phyloP scores from a whole-genome alignment of 2,329 filamentous ascomycete species.

The Cordyceps sp. region DNA sequence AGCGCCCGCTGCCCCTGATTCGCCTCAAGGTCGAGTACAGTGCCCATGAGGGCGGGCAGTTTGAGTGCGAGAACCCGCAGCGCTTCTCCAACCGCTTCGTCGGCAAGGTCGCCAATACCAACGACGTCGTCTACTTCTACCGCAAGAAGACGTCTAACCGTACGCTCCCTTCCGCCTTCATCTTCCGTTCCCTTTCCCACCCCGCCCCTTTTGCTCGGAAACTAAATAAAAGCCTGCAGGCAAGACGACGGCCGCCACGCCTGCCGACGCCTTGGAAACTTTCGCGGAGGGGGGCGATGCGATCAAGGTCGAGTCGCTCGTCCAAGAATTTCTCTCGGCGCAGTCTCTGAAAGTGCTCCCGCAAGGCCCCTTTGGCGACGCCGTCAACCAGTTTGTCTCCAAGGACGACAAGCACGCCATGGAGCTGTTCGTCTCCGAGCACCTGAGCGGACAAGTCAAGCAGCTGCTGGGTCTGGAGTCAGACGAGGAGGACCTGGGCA shows the following conservation, averaged over 20 bases:
- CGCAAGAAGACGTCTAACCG: constrained; percentile 58
- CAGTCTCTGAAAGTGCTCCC: constrained; percentile 88
- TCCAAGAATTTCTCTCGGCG: constrained; percentile 70
- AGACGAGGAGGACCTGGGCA: constrained; percentile 49
- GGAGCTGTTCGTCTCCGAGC: constrained; percentile 62
- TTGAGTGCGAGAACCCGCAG: constrained; percentile 88
- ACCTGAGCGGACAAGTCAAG: constrained; percentile 52
- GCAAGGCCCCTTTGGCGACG: constrained; percentile 82
- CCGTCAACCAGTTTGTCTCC: constrained; percentile 80
- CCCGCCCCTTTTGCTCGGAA: too few species aligned
- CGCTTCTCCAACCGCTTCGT: constrained; percentile 87
- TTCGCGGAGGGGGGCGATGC: constrained; percentile 38
- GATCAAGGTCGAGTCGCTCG: constrained; percentile 76
- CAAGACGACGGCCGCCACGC: constrained; percentile 25
- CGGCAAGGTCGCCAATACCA: constrained; percentile 81
- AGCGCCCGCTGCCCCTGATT: constrained; percentile 63
- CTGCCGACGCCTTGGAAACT: constrained; percentile 45
- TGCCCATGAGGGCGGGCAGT: constrained; percentile 67
- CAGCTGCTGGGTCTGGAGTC: constrained; percentile 50
- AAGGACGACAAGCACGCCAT: constrained; percentile 93
- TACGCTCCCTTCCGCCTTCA: constrained; percentile 3
- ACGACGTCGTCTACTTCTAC: constrained; percentile 87
- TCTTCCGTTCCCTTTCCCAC: constrained; percentile 2
- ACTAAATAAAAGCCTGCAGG: too few species aligned
- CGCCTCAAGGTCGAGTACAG: constrained; percentile 84